Percentiles rank a stretch among this genome's conserved stretches.
Evolutionary conservation across 257 asterid genomes (phyloP).

Genomic region (Nicotiana paniculata): DNA sequence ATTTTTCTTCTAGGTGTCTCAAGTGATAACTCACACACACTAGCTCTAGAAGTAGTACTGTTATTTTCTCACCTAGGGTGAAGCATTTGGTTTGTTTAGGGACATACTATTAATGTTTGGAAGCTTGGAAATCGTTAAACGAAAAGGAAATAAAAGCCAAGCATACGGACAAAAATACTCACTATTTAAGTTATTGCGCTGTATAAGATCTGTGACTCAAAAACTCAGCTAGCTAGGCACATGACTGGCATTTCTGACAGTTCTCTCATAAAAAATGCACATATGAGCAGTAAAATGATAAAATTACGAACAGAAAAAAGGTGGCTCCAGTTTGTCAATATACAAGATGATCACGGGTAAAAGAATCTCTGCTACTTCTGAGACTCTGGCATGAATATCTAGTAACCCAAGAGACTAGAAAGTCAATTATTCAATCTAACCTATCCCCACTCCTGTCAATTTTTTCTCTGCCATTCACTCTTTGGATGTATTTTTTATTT

Average conservation of each 20-base stretch:
- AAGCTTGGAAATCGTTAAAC: not conserved
- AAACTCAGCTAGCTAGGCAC: not conserved
- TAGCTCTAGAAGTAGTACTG: no score
- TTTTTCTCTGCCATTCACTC: not conserved
- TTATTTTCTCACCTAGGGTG: not conserved
- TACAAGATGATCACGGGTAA: constrained; percentile 13
- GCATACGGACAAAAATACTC: not conserved
- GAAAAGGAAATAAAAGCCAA: not conserved
- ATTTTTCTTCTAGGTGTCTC: not conserved
- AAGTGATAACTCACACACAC: not conserved
- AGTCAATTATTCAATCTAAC: constrained; percentile 2
- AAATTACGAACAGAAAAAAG: not conserved
- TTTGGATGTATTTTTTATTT: not conserved
- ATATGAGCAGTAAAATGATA: not conserved
- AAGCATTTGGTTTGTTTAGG: no score
- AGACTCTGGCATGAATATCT: constrained; percentile 6
- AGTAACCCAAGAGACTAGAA: not conserved
- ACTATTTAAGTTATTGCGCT: not conserved
- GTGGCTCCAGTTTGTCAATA: not conserved
- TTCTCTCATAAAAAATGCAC: not conserved
- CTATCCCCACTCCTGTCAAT: not conserved
- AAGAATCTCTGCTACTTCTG: constrained; percentile 17
- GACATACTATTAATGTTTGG: not conserved
- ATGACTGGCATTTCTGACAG: constrained; percentile 8
- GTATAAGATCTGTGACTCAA: not conserved